Percentiles rank a stretch among this genome's conserved stretches.
phyloP scores from a whole-genome alignment of 2,329 filamentous ascomycete genomes.

The Sporothrix variecibatus region DNA sequence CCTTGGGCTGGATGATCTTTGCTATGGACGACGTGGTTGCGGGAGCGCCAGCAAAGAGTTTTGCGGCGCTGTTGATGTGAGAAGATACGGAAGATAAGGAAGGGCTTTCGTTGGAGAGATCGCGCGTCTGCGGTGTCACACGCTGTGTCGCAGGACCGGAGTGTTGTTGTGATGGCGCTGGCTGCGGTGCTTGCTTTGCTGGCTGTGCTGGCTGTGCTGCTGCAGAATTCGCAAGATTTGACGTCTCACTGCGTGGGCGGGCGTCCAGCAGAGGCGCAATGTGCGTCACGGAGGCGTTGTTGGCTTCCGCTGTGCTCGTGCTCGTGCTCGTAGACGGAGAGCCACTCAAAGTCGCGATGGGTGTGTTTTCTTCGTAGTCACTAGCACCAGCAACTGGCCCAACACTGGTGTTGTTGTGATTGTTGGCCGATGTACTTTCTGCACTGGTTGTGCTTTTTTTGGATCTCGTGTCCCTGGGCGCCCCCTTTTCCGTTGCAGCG shows the following conservation, averaged over 20 bases:
- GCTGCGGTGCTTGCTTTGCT: background rate
- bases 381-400: background rate
- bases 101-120: background rate
- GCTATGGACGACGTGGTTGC: background rate
- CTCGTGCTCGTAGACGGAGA: background rate
- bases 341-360: background rate
- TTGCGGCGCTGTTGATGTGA: background rate
- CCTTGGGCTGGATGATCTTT: constrained; percentile 26
- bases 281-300: background rate
- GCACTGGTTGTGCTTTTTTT: constrained; percentile 14
- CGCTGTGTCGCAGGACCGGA: constrained; percentile 14
- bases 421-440: background rate
- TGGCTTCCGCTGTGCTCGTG: background rate
- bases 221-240: constrained; percentile 7
- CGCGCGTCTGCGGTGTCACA: constrained; percentile 3
- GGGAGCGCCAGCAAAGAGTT: background rate
- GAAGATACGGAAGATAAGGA: background rate
- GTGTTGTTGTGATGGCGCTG: background rate
- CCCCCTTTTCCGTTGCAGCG: constrained; percentile 26
- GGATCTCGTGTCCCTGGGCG: constrained; percentile 22
- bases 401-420: background rate
- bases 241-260: constrained; percentile 6
- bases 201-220: background rate
- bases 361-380: background rate
- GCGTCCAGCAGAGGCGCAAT: background rate